Conservation (phyloP, 2,329 filamentous ascomycete species). For the Penicillium sp. region DNA sequence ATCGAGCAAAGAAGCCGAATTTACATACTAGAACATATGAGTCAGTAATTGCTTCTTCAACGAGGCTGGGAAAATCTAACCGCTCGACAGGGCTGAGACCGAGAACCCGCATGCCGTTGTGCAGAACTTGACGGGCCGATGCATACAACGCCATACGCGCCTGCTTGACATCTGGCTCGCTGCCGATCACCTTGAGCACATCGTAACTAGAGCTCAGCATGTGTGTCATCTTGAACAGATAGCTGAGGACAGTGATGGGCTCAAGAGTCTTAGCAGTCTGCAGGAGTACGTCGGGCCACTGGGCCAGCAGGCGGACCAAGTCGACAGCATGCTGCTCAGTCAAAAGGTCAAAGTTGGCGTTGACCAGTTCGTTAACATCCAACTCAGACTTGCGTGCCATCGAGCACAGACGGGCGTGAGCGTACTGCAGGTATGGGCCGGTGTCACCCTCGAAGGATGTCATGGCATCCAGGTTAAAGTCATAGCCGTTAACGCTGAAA, state of each 20-base stretch:
- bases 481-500: slow-evolving; percentile 53
- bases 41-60: slow-evolving; percentile 6
- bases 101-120: slow-evolving; percentile 58
- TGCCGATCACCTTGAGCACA: slow-evolving; percentile 53
- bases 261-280: slow-evolving; percentile 60
- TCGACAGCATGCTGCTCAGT: slow-evolving; percentile 55
- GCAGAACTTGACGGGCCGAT: slow-evolving; percentile 53
- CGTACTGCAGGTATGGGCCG: slow-evolving; percentile 58
- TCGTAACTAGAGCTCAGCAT: slow-evolving; percentile 55
- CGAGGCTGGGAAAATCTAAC: slow-evolving; percentile 21
- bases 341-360: slow-evolving; percentile 53
- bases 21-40: slow-evolving; percentile 24
- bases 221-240: slow-evolving; percentile 60
- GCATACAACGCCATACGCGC: slow-evolving; percentile 56
- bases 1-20: neutral
- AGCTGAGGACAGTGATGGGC: slow-evolving; percentile 57
- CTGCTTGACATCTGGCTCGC: slow-evolving; percentile 49
- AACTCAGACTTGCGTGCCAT: slow-evolving; percentile 51
- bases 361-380: slow-evolving; percentile 41
- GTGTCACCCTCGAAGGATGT: slow-evolving; percentile 59
- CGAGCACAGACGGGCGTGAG: slow-evolving; percentile 52
- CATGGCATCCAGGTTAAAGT: slow-evolving; percentile 59
- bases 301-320: slow-evolving; percentile 52
- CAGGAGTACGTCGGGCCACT: slow-evolving; percentile 57
- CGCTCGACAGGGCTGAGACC: slow-evolving; percentile 58